A percentile compares a stretch with the other conserved stretches of the same genome.
These are phyloP conservation scores for Amauroascus verrucosus DNA, from an alignment of 2,329 filamentous ascomycete species.

Conservation along the genomic window DNA sequence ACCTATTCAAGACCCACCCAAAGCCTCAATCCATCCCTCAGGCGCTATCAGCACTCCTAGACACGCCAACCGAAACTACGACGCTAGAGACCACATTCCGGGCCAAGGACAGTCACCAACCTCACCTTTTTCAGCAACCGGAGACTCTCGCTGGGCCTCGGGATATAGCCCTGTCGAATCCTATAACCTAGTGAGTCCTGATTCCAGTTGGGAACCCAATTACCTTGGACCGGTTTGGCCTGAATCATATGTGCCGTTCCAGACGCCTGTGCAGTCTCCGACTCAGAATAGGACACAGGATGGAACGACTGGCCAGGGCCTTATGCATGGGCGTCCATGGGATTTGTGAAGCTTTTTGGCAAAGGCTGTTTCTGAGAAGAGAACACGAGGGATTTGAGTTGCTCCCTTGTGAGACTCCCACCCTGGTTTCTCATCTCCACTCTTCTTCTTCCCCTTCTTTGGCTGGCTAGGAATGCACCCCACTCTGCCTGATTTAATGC, in stretches of 20 bases:
- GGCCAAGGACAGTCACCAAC: neutral
- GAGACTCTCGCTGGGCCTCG: neutral
- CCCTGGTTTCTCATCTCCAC: neutral
- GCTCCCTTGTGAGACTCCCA: too few species aligned
- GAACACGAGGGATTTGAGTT: too few species aligned
- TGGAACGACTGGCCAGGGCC: neutral
- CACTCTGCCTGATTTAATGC: too few species aligned
- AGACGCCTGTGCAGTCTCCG: neutral
- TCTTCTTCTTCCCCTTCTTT: neutral
- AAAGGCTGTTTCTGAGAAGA: neutral
- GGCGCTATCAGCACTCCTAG: neutral
- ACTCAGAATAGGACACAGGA: neutral
- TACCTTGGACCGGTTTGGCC: neutral
- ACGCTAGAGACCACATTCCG: too few species aligned
- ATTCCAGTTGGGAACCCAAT: neutral
- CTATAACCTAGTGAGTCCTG: neutral
- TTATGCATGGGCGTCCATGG: slow-evolving; percentile 8
- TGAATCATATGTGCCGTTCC: neutral
- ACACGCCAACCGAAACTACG: too few species aligned
- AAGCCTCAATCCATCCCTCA: neutral
- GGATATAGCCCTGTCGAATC: neutral
- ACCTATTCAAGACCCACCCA: neutral
- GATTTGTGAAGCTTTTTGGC: slow-evolving; percentile 2
- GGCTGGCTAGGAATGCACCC: neutral
- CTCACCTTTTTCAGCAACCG: neutral